Evolutionary conservation across 768 basidiomycete species (phyloP).

Genomic region (Tylopilus subfusipes): DNA sequence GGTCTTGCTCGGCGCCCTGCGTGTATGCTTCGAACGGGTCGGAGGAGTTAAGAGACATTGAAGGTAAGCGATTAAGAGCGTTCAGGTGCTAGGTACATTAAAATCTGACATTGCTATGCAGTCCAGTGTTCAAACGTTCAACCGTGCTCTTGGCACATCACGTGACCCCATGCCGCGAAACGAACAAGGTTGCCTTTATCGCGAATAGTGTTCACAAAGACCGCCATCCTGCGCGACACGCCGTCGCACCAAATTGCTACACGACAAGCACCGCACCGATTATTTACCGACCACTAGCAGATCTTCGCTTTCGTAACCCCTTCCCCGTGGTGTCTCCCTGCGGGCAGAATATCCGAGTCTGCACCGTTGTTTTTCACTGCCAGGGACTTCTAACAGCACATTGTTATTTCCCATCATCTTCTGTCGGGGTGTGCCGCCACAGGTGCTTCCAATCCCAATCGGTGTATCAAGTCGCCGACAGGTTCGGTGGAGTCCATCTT

Average conservation of each 20-base stretch:
- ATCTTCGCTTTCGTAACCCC: background rate
- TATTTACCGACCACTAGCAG: background rate
- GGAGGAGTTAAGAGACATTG: constrained; percentile 21
- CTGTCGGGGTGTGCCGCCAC: background rate
- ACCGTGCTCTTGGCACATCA: no score
- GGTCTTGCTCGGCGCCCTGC: constrained; percentile 40
- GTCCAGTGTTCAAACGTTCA: background rate
- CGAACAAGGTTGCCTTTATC: background rate
- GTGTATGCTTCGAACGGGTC: constrained; percentile 27
- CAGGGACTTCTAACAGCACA: background rate
- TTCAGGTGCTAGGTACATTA: background rate
- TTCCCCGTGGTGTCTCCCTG: background rate
- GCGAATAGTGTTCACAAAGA: no score
- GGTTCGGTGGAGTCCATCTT: background rate
- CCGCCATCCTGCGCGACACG: no score
- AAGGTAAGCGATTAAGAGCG: background rate
- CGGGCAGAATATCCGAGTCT: background rate
- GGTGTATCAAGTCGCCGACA: constrained; percentile 2
- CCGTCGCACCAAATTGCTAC: background rate
- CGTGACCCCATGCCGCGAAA: no score
- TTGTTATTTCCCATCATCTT: no score
- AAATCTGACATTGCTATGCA: background rate
- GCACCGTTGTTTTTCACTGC: background rate
- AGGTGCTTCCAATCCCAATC: background rate
- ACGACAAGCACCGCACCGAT: background rate